Base-by-base conservation (phyloP, 768 basidiomycete species). In the Phylloporus sp. region DNA sequence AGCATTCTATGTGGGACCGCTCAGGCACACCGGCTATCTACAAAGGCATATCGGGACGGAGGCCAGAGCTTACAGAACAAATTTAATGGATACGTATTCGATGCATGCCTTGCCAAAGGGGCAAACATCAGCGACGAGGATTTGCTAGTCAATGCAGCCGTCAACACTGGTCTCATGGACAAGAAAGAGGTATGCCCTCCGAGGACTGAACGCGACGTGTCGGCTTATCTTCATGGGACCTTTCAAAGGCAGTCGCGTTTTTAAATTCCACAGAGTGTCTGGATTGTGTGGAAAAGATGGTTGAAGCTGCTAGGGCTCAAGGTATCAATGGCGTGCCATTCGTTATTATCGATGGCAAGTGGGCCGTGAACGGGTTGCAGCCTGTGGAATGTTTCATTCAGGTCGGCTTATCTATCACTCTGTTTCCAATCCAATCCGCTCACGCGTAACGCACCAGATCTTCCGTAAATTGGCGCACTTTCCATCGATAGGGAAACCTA, bases 291-390 rank as follows among this genome's bases (percentile, higher is more conserved):
- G 56, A 72, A 41, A 66, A 64, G 29, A 73, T 71, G 52, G 68
- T 75, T 9, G 57, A 58, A 16, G 67, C 70, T 22, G 75, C 76
- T 12, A 70, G 67, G 49, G 54, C 60, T n/a, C 62, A 69, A 3
- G 76, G 77, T 24, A 73, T 80, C 50, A 70, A 62, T 11, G 79
- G 80, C 27, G 78, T 80, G 0, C 80, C 80, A 15, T 80, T 77
- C 59, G 70, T 76, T 47, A 74, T 80, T 24, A 70, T 78, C 47
- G 68, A 77, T 32, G 65, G 69, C 27, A 73, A 72, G 49, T 78
- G 72, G 69, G 77, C 73, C 4, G 59, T 78, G 47, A 72, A 69
- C 15, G 76, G 76, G 36, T 70, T 73, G 26, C 77, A 78, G 47
- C 62, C 69, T 2, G 57, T 65, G 27, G 76, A 76, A 22, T 70